Evolutionary conservation across 2,329 filamentous ascomycete species (phyloP).

Genomic region (Cladosporium austrohemisphaericum): DNA sequence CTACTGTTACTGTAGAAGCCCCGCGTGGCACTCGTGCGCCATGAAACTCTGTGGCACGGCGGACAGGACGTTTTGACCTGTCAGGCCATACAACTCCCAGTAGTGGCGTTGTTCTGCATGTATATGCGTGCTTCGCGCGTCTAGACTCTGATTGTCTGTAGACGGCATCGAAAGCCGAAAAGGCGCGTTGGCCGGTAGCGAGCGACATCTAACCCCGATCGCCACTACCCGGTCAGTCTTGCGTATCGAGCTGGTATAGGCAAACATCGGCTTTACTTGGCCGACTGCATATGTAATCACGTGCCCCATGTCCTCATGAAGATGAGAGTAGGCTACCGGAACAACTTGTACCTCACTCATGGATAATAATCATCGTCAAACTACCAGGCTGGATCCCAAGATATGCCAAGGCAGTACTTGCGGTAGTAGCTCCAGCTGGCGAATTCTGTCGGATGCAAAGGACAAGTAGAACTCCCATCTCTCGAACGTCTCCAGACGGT

Average conservation of each 20-base stretch:
- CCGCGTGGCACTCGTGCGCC: too few relatives aligned
- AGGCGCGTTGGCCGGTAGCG: constrained; percentile 4
- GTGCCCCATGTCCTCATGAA: not conserved
- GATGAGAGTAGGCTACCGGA: too few relatives aligned
- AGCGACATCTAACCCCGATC: not conserved
- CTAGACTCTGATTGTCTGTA: constrained; percentile 4
- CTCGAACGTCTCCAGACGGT: too few relatives aligned
- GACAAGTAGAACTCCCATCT: too few relatives aligned
- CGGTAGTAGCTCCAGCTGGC: not conserved
- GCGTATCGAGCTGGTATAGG: constrained; percentile 2
- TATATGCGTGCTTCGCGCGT: not conserved
- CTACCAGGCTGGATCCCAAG: not conserved
- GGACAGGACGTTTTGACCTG: not conserved
- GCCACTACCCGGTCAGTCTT: not conserved
- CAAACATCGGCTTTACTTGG: too few relatives aligned
- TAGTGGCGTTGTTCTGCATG: constrained; percentile 1
- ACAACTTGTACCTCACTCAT: too few relatives aligned
- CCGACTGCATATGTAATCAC: not conserved
- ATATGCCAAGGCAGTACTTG: not conserved
- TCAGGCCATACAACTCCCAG: not conserved
- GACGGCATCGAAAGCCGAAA: constrained; percentile 5
- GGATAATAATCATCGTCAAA: too few relatives aligned
- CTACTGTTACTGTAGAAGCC: too few relatives aligned
- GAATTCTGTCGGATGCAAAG: not conserved
- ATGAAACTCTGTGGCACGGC: too few relatives aligned